Base-by-base conservation (phyloP, 805 yeast genomes). In the Saturnispora quitensis region DNA sequence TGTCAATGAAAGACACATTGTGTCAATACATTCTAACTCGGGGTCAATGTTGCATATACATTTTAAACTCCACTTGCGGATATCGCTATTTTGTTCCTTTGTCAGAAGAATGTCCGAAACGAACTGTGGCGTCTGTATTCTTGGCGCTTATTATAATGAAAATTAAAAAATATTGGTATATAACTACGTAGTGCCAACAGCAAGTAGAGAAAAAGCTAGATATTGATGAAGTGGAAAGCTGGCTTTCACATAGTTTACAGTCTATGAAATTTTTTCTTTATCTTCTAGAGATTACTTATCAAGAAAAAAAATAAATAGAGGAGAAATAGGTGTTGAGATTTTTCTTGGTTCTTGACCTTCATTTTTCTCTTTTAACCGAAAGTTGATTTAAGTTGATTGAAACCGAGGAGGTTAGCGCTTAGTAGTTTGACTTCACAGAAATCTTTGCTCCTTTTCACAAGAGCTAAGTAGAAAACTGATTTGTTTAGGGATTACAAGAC, bases 361-460 rank as follows among this genome's bases (percentile, higher is more conserved):
- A 73, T 49, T 20, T 56, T 56, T 18, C 62, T 58, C 70, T 67
- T 68, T 8, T 68, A 66, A 43, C 54, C 55, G 34, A 13, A 10
- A 31, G 34, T 31, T 13, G 13, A 31, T 10, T 31, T 10, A n/a
- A 31, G 13, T 31, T 31, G n/a, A 13, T 10, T 13, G 12, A 31
- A 9, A 31, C 34, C 34, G 13, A 31, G n/a, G 34, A 10, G 15
- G n/a, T 13, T 10, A 13, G 34, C 34, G 15, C 34, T 10, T 31
- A 5, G 13, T 31, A 12, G 13, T 31, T 31, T 31, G 34, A 31
- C 34, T 31, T 13, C 34, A 31, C 34, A 9, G 34, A 13, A 31
- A 31, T 31, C 34, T 31, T 31, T 31, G 34, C 34, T 10, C 34
- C 15, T 10, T 4, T 31, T 31, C 3, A 13, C 15, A 31, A 31